Evolutionary conservation across 192 early-diverging fungal genomes (phyloP).

Genomic region (Powellomyces hirtus): DNA sequence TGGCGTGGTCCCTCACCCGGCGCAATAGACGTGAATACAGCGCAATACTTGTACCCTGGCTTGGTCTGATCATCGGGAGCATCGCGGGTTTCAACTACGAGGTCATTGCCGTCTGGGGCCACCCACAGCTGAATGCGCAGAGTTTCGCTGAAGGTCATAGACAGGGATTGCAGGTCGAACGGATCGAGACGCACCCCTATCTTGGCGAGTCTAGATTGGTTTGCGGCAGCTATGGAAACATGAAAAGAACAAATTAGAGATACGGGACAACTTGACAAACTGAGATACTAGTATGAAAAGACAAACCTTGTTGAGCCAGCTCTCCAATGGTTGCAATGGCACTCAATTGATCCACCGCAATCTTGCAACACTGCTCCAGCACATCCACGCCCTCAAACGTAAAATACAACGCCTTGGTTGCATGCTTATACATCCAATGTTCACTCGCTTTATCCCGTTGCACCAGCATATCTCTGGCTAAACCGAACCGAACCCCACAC

Average conservation of each 20-base stretch:
- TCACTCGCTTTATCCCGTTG: not conserved
- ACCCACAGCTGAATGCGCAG: not conserved
- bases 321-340: not conserved
- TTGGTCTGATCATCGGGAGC: not conserved
- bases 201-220: conserved; percentile 1
- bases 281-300: no score
- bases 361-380: not conserved
- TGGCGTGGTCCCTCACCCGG: not conserved
- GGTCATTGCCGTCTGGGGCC: not conserved
- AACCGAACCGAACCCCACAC: not conserved
- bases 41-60: not conserved
- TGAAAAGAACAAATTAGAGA: no score
- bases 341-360: not conserved
- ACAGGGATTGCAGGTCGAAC: conserved; percentile 9
- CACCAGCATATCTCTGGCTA: not conserved
- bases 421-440: not conserved
- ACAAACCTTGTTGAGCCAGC: conserved; percentile 10
- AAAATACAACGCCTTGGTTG: not conserved
- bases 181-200: conserved; percentile 11
- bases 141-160: not conserved
- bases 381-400: not conserved
- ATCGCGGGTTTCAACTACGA: not conserved
- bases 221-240: not conserved
- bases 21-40: not conserved
- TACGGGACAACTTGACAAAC: no score